These are phyloP conservation scores for Lagenidium sp. DNA, from an alignment of 352 stramenopile species.

Conservation along the genomic window DNA sequence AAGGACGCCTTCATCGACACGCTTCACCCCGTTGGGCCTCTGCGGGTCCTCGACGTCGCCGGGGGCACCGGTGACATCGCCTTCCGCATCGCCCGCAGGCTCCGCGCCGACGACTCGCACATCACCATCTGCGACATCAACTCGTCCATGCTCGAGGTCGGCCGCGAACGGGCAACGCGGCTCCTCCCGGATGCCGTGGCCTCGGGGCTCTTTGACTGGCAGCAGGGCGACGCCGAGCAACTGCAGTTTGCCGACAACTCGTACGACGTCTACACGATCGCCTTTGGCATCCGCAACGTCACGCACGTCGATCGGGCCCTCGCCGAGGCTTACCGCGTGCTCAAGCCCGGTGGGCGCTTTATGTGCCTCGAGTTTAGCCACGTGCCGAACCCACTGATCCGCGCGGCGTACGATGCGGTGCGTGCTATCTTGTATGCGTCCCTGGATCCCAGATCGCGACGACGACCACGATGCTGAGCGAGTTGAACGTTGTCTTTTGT, in stretches of 20 bases:
- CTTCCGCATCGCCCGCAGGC: conserved; percentile 92
- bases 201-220: conserved; percentile 86
- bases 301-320: conserved; percentile 96
- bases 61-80: conserved; percentile 98
- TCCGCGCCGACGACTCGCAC: conserved; percentile 36
- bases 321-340: conserved; percentile 91
- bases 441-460: too few species aligned
- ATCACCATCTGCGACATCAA: conserved; percentile 99
- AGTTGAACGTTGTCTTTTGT: too few species aligned
- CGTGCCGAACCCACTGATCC: conserved; percentile 90
- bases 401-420: conserved; percentile 91
- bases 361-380: conserved; percentile 98
- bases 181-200: conserved; percentile 40
- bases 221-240: conserved; percentile 95
- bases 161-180: conserved; percentile 81
- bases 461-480: too few species aligned
- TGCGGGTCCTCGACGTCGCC: conserved; percentile 93
- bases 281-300: conserved; percentile 98
- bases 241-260: conserved; percentile 92
- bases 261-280: conserved; percentile 99
- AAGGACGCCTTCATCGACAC: conserved; percentile 95
- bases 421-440: conserved; percentile 8
- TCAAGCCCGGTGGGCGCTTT: conserved; percentile 95
- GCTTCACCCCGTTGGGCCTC: conserved; percentile 61
- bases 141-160: conserved; percentile 97